Conservation (phyloP, 2,329 filamentous ascomycete genomes). For the Chaetomium olivaceum region DNA sequence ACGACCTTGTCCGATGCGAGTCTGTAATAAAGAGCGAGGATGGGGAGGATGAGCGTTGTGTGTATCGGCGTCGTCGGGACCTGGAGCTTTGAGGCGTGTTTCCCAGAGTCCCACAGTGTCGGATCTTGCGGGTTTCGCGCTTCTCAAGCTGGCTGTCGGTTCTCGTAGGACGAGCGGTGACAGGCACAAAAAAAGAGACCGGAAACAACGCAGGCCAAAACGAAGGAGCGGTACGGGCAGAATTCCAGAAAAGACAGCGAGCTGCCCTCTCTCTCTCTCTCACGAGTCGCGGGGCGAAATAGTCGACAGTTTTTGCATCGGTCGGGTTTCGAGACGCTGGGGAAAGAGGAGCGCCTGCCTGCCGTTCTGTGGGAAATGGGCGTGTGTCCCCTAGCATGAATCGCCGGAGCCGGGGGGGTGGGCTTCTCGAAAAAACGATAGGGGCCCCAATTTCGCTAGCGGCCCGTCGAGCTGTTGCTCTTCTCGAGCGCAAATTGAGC, state of each 20-base stretch:
- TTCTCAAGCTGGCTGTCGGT: neutral
- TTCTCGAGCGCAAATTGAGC: conserved; percentile 37
- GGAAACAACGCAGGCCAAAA: conserved; percentile 13
- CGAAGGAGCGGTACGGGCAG: conserved; percentile 8
- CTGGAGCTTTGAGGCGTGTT: neutral
- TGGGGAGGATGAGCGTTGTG: neutral
- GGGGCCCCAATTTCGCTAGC: conserved; percentile 47
- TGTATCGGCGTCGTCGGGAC: neutral
- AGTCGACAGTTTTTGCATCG: conserved; percentile 18
- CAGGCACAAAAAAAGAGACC: neutral
- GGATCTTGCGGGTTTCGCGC: conserved; percentile 7
- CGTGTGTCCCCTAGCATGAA: conserved; percentile 38
- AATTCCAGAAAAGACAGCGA: conserved; percentile 15
- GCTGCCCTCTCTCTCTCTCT: conserved; percentile 9
- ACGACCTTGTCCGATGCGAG: conserved; percentile 8
- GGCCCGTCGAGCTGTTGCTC: conserved; percentile 36
- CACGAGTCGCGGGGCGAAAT: conserved; percentile 20
- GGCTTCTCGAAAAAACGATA: conserved; percentile 37
- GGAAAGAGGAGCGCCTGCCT: conserved; percentile 24
- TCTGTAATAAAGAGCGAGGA: conserved; percentile 7
- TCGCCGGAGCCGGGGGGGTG: conserved; percentile 36
- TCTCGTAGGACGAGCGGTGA: neutral
- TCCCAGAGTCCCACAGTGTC: neutral
- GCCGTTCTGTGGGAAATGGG: conserved; percentile 29
- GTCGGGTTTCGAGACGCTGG: conserved; percentile 13